Percentiles rank a stretch among this genome's conserved stretches.
phyloP scores from a whole-genome alignment of 1,139 yeast genomes.

The Nakaseomyces nivariensis region DNA sequence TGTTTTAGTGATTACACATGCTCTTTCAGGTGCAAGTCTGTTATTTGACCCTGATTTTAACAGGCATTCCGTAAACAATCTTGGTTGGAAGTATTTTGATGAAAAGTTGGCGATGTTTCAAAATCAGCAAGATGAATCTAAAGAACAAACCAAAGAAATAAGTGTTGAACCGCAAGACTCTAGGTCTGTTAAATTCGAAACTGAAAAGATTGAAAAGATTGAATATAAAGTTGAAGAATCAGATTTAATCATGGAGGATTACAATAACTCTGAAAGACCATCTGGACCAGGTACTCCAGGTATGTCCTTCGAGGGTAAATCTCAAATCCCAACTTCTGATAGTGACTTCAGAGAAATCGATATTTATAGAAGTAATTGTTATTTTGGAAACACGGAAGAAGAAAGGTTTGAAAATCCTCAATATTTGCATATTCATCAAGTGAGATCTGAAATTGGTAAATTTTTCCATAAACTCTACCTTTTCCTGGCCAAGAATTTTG shows the following conservation, averaged over 20 bases:
- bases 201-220: constrained; percentile 36
- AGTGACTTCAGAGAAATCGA: constrained; percentile 42
- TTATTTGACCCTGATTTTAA: constrained; percentile 58
- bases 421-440: constrained; percentile 52
- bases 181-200: constrained; percentile 26
- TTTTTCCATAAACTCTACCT: constrained; percentile 52
- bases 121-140: constrained; percentile 27
- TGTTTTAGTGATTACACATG: constrained; percentile 48
- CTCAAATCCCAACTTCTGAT: constrained; percentile 17
- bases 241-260: constrained; percentile 27
- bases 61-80: constrained; percentile 18
- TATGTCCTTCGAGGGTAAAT: constrained; percentile 9
- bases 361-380: constrained; percentile 49
- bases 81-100: constrained; percentile 17
- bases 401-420: constrained; percentile 44
- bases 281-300: constrained; percentile 29
- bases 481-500: constrained; percentile 41
- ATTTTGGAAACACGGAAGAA: constrained; percentile 32
- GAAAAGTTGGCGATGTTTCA: constrained; percentile 29
- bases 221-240: constrained; percentile 16
- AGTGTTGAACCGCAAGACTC: constrained; percentile 31
- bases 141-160: constrained; percentile 27
- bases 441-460: constrained; percentile 55
- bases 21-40: constrained; percentile 65
- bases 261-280: constrained; percentile 28